phyloP scores from a whole-genome alignment of 805 yeast species.

The Alloascoidea africana region DNA sequence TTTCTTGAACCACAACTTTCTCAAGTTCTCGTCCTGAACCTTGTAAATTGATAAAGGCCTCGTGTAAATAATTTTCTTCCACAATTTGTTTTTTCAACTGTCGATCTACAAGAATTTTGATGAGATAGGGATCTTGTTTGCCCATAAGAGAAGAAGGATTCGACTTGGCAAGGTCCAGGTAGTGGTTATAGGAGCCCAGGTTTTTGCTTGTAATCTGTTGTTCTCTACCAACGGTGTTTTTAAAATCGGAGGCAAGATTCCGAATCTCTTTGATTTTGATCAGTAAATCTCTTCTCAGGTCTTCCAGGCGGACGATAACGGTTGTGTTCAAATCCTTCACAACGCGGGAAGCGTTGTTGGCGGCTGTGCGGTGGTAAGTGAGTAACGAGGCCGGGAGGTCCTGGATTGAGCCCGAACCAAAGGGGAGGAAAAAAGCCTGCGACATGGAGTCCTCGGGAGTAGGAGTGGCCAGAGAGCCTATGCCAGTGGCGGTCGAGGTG shows the following conservation, averaged over 20 bases:
- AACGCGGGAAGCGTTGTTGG: constrained; percentile 38
- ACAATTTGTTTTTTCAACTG: constrained; percentile 63
- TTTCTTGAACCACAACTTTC: constrained; percentile 71
- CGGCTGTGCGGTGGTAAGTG: constrained; percentile 48
- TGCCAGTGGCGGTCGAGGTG: no score
- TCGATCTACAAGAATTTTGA: constrained; percentile 56
- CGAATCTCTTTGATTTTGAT: constrained; percentile 82
- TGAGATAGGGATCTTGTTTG: constrained; percentile 68
- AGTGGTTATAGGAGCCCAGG: constrained; percentile 32
- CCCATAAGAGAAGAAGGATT: constrained; percentile 28
- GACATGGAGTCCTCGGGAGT: constrained; percentile 21
- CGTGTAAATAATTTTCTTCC: constrained; percentile 79
- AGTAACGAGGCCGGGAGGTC: constrained; percentile 64
- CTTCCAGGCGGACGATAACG: constrained; percentile 53
- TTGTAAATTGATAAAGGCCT: constrained; percentile 79
- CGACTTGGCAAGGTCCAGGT: constrained; percentile 40
- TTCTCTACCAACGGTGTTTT: constrained; percentile 57
- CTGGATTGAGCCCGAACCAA: constrained; percentile 68
- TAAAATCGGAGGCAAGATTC: constrained; percentile 71
- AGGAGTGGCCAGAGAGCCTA: constrained; percentile 12
- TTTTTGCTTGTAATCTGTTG: constrained; percentile 47
- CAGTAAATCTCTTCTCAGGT: constrained; percentile 56
- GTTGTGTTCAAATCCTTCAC: constrained; percentile 45
- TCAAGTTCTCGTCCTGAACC: constrained; percentile 80
- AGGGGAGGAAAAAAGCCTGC: constrained; percentile 47